Base-by-base conservation (phyloP, 208 protist genomes). In the Leishmania martiniquensis region DNA sequence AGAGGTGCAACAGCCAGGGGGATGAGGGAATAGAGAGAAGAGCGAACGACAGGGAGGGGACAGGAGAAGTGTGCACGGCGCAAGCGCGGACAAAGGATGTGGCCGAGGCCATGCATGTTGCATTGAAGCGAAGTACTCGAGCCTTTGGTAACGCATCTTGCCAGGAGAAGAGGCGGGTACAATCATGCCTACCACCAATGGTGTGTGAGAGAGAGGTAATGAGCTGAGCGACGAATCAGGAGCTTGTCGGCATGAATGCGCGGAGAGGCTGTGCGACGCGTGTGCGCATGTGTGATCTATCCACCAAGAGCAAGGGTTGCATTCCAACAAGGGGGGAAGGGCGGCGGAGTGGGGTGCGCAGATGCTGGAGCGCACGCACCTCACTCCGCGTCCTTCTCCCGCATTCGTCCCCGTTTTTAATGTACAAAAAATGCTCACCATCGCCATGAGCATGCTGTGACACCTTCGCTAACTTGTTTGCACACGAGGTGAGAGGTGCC, bases 401-500 rank as follows among this genome's bases (percentile, higher is more conserved):
- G 3, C 63, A 49, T 13, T 9, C 22, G 22, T 17, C 39, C 29
- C 39, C 22, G 39, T 29, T 25, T 52, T 55, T 39, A 51, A 13
- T 72, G 67, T 39, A 72, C 67, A 72, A 29, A 39, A 55, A 34
- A 57, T 32, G 67, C 4, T 25, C 5, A 3, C 6, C n/a, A 45
- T 25, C 29, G n/a, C 47, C n/a, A 55, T 13, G 67, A 72, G 4
- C 22, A 45, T 17, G 63, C 63, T 20, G 42, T 49, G 37, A 10
- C 39, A 20, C 67, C 2, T 51, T 29, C 25, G 4, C 69, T 60
- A 74, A 25, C n/a, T 9, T 22, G 32, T 17, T 39, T 47, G 45
- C 12, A 51, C 20, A 9, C 49, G 51, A 4, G 69, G 49, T 12
- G 74, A 5, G 49, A 80, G 49, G 32, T 75, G 80, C 29, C 80